Percentiles rank a stretch among this genome's conserved stretches.
Evolutionary conservation across 2,329 filamentous ascomycete species (phyloP).

Genomic region (Fusarium camptoceras): DNA sequence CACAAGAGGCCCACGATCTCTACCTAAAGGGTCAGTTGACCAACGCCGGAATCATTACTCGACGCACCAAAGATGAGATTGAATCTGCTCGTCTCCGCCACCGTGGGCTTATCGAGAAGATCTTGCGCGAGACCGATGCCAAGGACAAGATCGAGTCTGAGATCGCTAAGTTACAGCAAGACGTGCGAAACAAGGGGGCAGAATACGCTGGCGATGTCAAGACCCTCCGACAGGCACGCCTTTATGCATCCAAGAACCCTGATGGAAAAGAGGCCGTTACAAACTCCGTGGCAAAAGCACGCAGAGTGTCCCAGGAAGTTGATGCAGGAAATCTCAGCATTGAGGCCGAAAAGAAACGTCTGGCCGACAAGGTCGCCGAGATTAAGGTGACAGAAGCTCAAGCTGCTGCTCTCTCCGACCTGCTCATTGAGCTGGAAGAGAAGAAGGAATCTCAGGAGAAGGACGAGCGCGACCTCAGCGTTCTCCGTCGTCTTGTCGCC

Average conservation of each 20-base stretch:
- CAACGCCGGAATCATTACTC: neutral
- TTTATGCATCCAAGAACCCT: neutral
- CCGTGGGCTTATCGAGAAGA: neutral
- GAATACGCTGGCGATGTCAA: neutral
- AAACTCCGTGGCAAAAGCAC: neutral
- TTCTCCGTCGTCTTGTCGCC: neutral
- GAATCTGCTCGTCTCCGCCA: neutral
- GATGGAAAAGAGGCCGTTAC: no score
- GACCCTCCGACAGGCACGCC: neutral
- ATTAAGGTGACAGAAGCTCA: neutral
- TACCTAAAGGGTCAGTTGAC: neutral
- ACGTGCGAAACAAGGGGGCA: fast-evolving
- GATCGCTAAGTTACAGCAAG: neutral
- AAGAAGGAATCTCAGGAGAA: neutral
- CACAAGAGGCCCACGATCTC: neutral
- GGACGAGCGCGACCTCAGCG: neutral
- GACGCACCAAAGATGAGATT: neutral
- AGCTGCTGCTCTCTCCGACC: fast-evolving
- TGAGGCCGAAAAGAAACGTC: fast-evolving
- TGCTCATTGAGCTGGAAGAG: neutral
- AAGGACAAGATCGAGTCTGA: neutral
- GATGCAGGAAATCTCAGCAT: fast-evolving
- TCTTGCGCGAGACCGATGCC: fast-evolving
- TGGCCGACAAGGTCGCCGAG: neutral
- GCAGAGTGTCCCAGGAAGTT: neutral